Conservation (phyloP, 2,329 filamentous ascomycete species). For the Exophiala viscosa region DNA sequence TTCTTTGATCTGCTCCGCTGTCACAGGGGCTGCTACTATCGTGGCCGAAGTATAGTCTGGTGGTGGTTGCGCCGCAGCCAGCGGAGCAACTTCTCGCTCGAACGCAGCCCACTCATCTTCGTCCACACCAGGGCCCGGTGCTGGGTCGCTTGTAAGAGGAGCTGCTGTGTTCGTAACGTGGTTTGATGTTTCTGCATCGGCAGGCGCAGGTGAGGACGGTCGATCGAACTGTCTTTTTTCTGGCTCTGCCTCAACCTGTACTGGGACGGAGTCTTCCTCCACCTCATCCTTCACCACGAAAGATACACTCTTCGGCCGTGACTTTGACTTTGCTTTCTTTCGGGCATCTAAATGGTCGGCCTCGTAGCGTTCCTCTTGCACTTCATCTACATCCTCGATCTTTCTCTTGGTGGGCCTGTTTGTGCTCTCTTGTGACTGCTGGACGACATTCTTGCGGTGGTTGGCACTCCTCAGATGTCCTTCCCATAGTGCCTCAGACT, state of each 20-base stretch:
- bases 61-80: conserved; percentile 35
- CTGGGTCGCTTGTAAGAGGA: conserved; percentile 1
- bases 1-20: conserved; percentile 59
- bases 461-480: conserved; percentile 54
- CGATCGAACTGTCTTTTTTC: neutral
- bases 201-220: neutral
- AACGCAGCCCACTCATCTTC: conserved; percentile 86
- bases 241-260: too few species aligned
- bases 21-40: conserved; percentile 67
- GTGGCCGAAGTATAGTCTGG: conserved; percentile 47
- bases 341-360: conserved; percentile 13
- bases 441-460: conserved; percentile 40
- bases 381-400: conserved; percentile 41
- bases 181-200: neutral
- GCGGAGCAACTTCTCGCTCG: conserved; percentile 69
- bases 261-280: too few species aligned
- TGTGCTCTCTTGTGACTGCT: conserved; percentile 30
- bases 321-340: conserved; percentile 27
- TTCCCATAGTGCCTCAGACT: conserved; percentile 66
- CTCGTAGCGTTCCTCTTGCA: conserved; percentile 21
- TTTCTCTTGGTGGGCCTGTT: conserved; percentile 53
- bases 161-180: neutral
- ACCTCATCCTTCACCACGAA: conserved; percentile 19
- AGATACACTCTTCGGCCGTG: conserved; percentile 30
- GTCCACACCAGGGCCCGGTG: conserved; percentile 46